Evolutionary conservation across 1,284 basidiomycete genomes (phyloP).

Genomic region (Sanghuangporus baumii): DNA sequence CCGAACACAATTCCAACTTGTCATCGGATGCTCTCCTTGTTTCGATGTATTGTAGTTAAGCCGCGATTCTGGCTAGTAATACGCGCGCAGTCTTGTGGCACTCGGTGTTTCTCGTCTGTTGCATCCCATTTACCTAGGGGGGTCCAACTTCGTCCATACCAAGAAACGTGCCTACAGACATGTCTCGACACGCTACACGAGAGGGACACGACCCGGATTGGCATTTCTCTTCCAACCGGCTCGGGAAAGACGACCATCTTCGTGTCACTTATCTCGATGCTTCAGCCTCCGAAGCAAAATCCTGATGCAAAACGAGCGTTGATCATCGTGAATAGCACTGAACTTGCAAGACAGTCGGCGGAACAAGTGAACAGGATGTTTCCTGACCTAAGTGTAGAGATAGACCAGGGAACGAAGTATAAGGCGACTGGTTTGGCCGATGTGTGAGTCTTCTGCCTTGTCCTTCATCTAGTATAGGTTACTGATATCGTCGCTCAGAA

Average conservation of each 20-base stretch:
- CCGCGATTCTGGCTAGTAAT: background rate
- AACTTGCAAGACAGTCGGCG: constrained; percentile 88
- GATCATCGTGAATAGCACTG: constrained; percentile 82
- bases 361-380: constrained; percentile 62
- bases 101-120: background rate
- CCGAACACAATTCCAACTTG: background rate
- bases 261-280: constrained; percentile 67
- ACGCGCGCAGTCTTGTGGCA: background rate
- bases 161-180: constrained; percentile 77
- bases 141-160: constrained; percentile 76
- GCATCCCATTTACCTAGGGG: background rate
- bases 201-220: constrained; percentile 66
- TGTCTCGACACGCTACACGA: constrained; percentile 67
- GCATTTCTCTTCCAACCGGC: constrained; percentile 90
- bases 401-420: constrained; percentile 83
- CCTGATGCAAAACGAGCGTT: constrained; percentile 54
- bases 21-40: background rate
- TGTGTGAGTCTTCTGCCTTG: constrained; percentile 47
- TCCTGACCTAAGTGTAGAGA: constrained; percentile 78
- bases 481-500: constrained; percentile 39
- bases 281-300: constrained; percentile 38
- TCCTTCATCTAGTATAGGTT: background rate
- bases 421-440: constrained; percentile 80
- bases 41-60: background rate
- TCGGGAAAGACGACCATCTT: constrained; percentile 94